Evolutionary conservation across 2,329 filamentous ascomycete genomes (phyloP).

Genomic region (Stachybotrys chlorohalonatus): DNA sequence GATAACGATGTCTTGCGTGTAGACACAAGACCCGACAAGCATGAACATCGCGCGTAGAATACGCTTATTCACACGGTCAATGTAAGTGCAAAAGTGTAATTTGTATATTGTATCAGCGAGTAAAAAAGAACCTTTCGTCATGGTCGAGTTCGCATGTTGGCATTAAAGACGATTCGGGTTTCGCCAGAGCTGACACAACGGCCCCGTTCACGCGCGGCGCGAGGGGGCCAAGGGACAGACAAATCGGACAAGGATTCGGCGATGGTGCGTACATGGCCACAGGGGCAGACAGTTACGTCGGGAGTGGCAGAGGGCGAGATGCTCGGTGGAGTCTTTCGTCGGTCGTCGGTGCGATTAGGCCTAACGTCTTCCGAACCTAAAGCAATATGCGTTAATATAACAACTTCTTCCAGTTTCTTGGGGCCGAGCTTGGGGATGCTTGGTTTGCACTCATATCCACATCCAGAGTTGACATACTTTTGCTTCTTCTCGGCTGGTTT

Average conservation of each 20-base stretch:
- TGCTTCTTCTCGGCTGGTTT: constrained; percentile 99
- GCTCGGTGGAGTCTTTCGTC: neutral
- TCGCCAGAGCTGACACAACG: constrained; percentile 16
- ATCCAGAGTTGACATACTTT: constrained; percentile 86
- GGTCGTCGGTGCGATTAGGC: constrained; percentile 4
- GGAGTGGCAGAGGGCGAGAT: neutral
- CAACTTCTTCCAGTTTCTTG: neutral
- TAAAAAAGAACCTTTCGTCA: constrained; percentile 33
- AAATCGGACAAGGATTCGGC: neutral
- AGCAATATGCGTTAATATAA: constrained; percentile 61
- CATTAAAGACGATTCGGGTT: constrained; percentile 26
- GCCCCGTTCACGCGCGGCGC: constrained; percentile 9
- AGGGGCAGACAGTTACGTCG: neutral
- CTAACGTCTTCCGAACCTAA: constrained; percentile 96
- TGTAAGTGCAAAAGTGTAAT: constrained; percentile 7
- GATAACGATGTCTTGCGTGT: too few relatives aligned
- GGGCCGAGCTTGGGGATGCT: constrained; percentile 8
- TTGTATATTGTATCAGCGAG: constrained; percentile 30
- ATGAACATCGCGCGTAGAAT: too few relatives aligned
- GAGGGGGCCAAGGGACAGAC: neutral
- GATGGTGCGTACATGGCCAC: neutral
- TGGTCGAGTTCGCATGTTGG: constrained; percentile 28
- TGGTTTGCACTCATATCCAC: constrained; percentile 42
- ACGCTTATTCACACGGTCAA: too few relatives aligned
- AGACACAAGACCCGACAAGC: neutral